Base-by-base conservation (phyloP, 2,329 filamentous ascomycete genomes). In the Parafenestella ontariensis region DNA sequence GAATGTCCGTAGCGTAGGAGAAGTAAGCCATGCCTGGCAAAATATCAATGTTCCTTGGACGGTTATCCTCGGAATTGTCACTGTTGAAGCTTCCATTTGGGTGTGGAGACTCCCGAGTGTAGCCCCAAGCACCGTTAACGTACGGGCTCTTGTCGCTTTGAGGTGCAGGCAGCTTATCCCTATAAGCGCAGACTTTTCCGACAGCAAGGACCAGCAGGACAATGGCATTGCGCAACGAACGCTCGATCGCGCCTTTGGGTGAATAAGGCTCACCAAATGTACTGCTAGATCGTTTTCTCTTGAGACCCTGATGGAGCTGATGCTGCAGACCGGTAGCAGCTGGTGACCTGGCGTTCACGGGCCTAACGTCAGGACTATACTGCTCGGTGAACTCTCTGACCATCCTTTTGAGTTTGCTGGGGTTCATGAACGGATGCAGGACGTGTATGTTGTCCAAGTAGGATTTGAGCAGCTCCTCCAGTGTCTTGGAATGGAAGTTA, bases 11-110 rank as follows among this genome's bases (percentile, higher is more conserved):
- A 2, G 92, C 94, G 57, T 90, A 88, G 1, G 90, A 90, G 72
- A 93, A 97, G 72, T 97, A 97, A 26, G 92, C 89, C 53, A 98
- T 79, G 0, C 95, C 95, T 0, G 95, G 94, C 56, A 97, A 90
- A 6, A 90, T 84, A 66, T 98, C 92, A 46, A 95, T 82, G 69
- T 96, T 96, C 64, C 84, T 82, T 48, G 62, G 73, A 2, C 68
- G 65, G 28, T 44, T 61, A 5, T 70, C 69, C 6, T 64, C 56
- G 2, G 62, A 62, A 4, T 52, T 54, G 3, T 71, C 66, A 42
- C 69, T 72, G 33, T 60, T 63, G 63, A 61, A 69, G 50, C 76
- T 77, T 5, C 70, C 66, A 37, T 74, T 74, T 5, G 77, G 69
- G 11, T 70, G 70, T 5, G 76, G 76, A n/a, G 78, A 79, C 20